A percentile compares a stretch with the other conserved stretches of the same genome.
phyloP scores from a whole-genome alignment of 2,329 filamentous ascomycete genomes.

The Beauveria brongniartii region DNA sequence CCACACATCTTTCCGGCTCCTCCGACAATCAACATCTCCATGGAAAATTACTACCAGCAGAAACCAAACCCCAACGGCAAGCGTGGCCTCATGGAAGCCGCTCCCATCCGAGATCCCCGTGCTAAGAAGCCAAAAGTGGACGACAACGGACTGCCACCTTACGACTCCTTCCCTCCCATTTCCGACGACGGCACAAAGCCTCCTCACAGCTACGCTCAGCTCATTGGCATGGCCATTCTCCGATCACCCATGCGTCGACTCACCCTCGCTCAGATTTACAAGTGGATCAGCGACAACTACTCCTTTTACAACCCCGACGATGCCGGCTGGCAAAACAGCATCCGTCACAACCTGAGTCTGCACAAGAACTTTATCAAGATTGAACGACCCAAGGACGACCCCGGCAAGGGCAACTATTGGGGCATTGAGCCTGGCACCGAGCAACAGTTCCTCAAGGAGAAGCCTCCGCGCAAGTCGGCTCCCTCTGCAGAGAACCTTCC shows the following conservation, averaged over 20 bases:
- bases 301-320: constrained; percentile 79
- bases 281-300: constrained; percentile 97
- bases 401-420: constrained; percentile 98
- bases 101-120: constrained; percentile 61
- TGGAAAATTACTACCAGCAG: constrained; percentile 45
- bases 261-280: constrained; percentile 93
- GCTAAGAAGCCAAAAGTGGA: constrained; percentile 63
- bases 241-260: constrained; percentile 74
- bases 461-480: constrained; percentile 54
- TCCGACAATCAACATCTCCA: constrained; percentile 37
- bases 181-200: constrained; percentile 86
- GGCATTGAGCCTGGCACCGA: constrained; percentile 86
- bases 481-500: constrained; percentile 49
- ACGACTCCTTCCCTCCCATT: constrained; percentile 72
- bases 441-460: constrained; percentile 82
- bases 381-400: constrained; percentile 91
- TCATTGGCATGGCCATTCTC: constrained; percentile 96
- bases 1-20: constrained; percentile 43
- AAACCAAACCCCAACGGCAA: constrained; percentile 44
- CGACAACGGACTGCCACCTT: constrained; percentile 52
- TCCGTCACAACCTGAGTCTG: constrained; percentile 91
- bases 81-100: constrained; percentile 63
- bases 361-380: constrained; percentile 97
- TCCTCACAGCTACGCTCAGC: constrained; percentile 82
- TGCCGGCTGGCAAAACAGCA: constrained; percentile 97